Percentiles rank a stretch among this genome's conserved stretches.
phyloP scores from a whole-genome alignment of 2,329 filamentous ascomycete genomes.

The Blumeria graminis region DNA sequence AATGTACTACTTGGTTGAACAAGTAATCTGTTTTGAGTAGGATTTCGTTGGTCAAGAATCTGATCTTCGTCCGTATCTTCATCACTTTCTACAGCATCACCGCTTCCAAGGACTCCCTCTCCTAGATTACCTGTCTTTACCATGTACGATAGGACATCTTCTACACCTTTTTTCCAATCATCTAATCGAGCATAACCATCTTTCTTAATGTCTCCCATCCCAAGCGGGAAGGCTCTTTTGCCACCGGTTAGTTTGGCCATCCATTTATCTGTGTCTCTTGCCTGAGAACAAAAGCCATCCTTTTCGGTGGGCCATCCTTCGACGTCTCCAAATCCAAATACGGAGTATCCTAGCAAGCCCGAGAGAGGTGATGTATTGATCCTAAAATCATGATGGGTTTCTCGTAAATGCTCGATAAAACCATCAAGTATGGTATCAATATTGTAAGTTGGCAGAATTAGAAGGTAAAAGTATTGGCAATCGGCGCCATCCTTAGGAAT shows the following conservation, averaged over 20 bases:
- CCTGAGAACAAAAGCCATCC: slow-evolving; percentile 83
- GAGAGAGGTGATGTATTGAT: slow-evolving; percentile 75
- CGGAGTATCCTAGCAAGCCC: slow-evolving; percentile 58
- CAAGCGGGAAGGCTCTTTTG: slow-evolving; percentile 71
- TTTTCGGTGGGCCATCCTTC: slow-evolving; percentile 82
- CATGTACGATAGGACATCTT: slow-evolving; percentile 42
- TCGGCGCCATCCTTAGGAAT: slow-evolving; percentile 32
- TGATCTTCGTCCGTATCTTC: slow-evolving; percentile 34
- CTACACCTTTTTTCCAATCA: slow-evolving; percentile 58
- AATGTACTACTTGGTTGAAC: slow-evolving; percentile 18
- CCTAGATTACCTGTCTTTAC: slow-evolving; percentile 33
- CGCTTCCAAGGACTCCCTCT: slow-evolving; percentile 52
- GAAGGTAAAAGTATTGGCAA: slow-evolving; percentile 51
- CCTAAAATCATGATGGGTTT: slow-evolving; percentile 90
- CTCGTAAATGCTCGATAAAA: slow-evolving; percentile 65
- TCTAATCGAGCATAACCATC: slow-evolving; percentile 40
- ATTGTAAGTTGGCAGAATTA: slow-evolving; percentile 78
- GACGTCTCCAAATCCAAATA: slow-evolving; percentile 81
- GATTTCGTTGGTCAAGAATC: slow-evolving; percentile 17
- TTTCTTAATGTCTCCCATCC: slow-evolving; percentile 65
- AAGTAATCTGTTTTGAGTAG: slow-evolving; percentile 19
- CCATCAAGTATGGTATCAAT: slow-evolving; percentile 80
- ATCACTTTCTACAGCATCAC: slow-evolving; percentile 65
- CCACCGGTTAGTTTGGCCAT: slow-evolving; percentile 81
- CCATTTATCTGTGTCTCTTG: slow-evolving; percentile 78